phyloP scores from a whole-genome alignment of 176 grass and related monocot genomes.

The Tillandsia fasciculata region DNA sequence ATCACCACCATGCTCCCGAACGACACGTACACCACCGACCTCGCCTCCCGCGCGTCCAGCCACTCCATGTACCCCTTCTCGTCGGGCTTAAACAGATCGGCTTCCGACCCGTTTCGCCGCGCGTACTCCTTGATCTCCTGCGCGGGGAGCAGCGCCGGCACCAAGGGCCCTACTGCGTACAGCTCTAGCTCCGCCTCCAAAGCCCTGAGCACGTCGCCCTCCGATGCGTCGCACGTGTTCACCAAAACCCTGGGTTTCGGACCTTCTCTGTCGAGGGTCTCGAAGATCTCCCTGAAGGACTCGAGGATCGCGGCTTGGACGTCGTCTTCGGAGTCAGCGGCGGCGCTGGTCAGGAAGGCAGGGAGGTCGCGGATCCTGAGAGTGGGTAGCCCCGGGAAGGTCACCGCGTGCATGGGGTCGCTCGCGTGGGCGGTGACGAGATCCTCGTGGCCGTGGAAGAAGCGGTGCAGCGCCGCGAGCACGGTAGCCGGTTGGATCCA shows the following conservation, averaged over 20 bases:
- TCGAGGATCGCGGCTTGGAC: slow-evolving; percentile 15
- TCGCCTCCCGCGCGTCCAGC: slow-evolving; percentile 30
- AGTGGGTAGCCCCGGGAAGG: slow-evolving; percentile 32
- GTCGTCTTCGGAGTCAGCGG: slow-evolving; percentile 5
- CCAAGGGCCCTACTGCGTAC: slow-evolving; percentile 44
- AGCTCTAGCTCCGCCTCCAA: slow-evolving; percentile 24
- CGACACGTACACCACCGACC: slow-evolving; percentile 63
- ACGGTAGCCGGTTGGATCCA: slow-evolving; percentile 58
- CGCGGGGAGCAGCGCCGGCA: slow-evolving; percentile 41
- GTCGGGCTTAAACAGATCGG: slow-evolving; percentile 44
- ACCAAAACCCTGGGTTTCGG: slow-evolving; percentile 32
- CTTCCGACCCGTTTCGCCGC: slow-evolving; percentile 3
- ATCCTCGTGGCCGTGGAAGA: slow-evolving; percentile 38
- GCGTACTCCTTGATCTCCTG: not conserved
- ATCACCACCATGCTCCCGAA: slow-evolving; percentile 58
- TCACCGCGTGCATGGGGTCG: slow-evolving; percentile 22
- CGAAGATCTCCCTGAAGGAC: slow-evolving; percentile 25
- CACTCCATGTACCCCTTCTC: slow-evolving; percentile 44
- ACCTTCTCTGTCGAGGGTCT: slow-evolving; percentile 9
- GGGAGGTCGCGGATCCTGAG: slow-evolving; percentile 48
- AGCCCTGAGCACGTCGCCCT: slow-evolving; percentile 28
- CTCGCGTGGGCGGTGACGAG: slow-evolving; percentile 9
- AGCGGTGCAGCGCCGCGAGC: slow-evolving; percentile 45
- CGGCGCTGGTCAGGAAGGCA: slow-evolving; percentile 25
- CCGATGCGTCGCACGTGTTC: slow-evolving; percentile 62